Conservation (phyloP, 1,284 basidiomycete genomes). For the Exobasidium cylindrosporum region DNA sequence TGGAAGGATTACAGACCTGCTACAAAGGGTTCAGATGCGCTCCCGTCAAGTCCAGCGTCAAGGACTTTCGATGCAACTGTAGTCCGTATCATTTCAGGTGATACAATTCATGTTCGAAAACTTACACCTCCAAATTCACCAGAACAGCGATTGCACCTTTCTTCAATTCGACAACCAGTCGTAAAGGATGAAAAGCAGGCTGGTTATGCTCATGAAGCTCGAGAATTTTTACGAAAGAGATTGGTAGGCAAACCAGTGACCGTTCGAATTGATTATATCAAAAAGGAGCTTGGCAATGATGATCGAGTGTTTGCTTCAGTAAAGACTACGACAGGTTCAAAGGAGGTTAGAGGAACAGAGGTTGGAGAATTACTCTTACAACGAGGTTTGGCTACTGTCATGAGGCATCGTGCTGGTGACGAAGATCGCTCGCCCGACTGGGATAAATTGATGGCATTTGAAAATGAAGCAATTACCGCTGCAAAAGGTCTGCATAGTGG, state of each 20-base stretch:
- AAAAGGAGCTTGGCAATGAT: constrained; percentile 44
- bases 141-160: constrained; percentile 83
- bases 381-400: constrained; percentile 82
- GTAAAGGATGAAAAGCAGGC: constrained; percentile 78
- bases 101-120: constrained; percentile 66
- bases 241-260: constrained; percentile 42
- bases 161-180: constrained; percentile 72
- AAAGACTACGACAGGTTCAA: constrained; percentile 27
- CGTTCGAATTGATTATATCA: constrained; percentile 50
- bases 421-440: constrained; percentile 91
- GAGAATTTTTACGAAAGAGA: constrained; percentile 60
- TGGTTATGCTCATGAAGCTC: constrained; percentile 84
- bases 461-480: constrained; percentile 74
- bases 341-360: constrained; percentile 59
- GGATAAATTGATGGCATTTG: constrained; percentile 90
- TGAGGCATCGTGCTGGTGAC: constrained; percentile 87
- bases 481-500: constrained; percentile 85
- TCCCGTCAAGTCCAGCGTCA: constrained; percentile 23
- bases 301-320: constrained; percentile 48
- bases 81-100: constrained; percentile 83
- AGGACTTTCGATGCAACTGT: constrained; percentile 69
- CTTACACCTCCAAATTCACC: constrained; percentile 58
- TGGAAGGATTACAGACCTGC: constrained; percentile 65
- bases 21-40: constrained; percentile 2
- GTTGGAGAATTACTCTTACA: constrained; percentile 88